Base-by-base conservation (phyloP, 73 alveolate species). In the Paramecium pentaurelia region DNA sequence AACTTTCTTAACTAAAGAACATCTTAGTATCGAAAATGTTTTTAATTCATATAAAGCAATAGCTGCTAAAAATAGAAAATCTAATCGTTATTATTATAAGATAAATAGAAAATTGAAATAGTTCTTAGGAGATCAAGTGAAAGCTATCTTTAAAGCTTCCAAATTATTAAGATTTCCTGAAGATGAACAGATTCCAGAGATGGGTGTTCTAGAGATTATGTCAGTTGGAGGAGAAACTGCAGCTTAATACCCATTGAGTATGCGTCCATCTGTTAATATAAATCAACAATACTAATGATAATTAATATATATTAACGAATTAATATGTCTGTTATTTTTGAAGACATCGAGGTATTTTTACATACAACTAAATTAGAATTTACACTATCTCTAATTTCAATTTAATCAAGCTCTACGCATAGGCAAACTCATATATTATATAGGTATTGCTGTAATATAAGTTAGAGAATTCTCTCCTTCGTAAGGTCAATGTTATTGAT, bases 381-480 rank as follows among this genome's bases (percentile, higher is more conserved):
- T 64, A 28, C 84, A 64, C 20, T 14, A 64, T 64, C 47, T 64
- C 10, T 51, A 64, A 64, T 64, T 64, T 64, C 42, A 64, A 28
- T 64, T 64, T 32, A 28, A 51, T 2, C 12, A 64, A 42, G 84
- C 84, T n/a, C 9, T 64, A 12, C 84, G 84, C 2, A 30, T 64
- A 64, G 84, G 28, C 84, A 64, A 64, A 34, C 30, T 34, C 51
- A 28, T 64, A 0, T 64, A 64, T 28, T 64, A 64, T 3, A 25
- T 64, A 64, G 42, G 84, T 64, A 64, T 14, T 64, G 10, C 42
- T 28, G 6, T 32, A 12, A 32, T 64, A 11, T 32, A 64, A 4
- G 16, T 64, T 64, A 64, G 84, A 64, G 84, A 64, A 64, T n/a
- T 64, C 84, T 14, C 84, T 64, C 10, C 47, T 64, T 28, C 84